Evolutionary conservation across 306 rosid genomes (phyloP).

Genomic region (Cucumis sativus): Cucumber_9930_V3 NC_026659.2:29634001-29634500

Average conservation of each 20-base stretch:
- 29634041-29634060: neutral
- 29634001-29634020: too few species aligned
- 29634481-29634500: too few species aligned
- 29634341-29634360: slow-evolving; percentile 20
- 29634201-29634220: neutral
- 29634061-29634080: neutral
- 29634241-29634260: too few species aligned
- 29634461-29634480: too few species aligned
- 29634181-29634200: slow-evolving; percentile 26
- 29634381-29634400: too few species aligned
- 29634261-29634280: neutral
- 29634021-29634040: too few species aligned
- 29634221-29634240: neutral
- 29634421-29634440: too few species aligned
- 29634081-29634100: slow-evolving; percentile 25
- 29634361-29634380: too few species aligned
- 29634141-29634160: slow-evolving; percentile 29
- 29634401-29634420: too few species aligned
- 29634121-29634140: slow-evolving; percentile 32
- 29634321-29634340: slow-evolving; percentile 25
- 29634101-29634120: slow-evolving; percentile 15
- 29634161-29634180: slow-evolving; percentile 30
- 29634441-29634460: too few species aligned
- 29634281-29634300: slow-evolving; percentile 30
- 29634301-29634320: slow-evolving; percentile 18